Evolutionary conservation across 2,329 filamentous ascomycete species (phyloP).

Genomic region (Xylariaceae sp.): DNA sequence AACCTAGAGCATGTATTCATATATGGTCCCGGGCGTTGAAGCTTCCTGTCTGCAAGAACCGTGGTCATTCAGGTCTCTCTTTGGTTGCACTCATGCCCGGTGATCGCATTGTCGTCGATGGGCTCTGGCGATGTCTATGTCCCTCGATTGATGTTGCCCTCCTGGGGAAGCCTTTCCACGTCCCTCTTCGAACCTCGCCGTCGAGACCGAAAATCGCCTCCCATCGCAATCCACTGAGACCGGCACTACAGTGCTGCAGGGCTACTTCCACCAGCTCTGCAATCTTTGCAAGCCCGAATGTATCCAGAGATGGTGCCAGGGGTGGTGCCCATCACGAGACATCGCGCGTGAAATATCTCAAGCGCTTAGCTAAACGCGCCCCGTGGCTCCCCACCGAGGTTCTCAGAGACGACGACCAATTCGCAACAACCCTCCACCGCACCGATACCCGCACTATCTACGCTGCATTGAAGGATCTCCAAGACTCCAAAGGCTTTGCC

Average conservation of each 20-base stretch:
- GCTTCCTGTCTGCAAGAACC: constrained; percentile 1
- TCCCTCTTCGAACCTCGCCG: constrained; percentile 5
- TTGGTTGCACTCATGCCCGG: constrained; percentile 30
- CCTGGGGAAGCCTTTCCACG: constrained; percentile 32
- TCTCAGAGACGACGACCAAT: constrained; percentile 18
- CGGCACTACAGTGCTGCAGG: constrained; percentile 4
- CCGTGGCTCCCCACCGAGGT: constrained; percentile 24
- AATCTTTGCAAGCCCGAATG: not conserved
- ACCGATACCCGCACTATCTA: constrained; percentile 40
- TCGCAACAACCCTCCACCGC: constrained; percentile 20
- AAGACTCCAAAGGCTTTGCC: constrained; percentile 32
- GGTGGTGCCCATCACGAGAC: constrained; percentile 5
- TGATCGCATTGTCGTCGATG: constrained; percentile 45
- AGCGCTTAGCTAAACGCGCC: constrained; percentile 22
- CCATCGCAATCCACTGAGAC: constrained; percentile 8
- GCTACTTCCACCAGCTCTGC: not conserved
- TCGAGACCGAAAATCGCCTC: constrained; percentile 9
- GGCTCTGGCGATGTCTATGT: constrained; percentile 62
- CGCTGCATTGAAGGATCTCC: constrained; percentile 41
- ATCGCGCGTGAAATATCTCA: constrained; percentile 21
- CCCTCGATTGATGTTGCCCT: constrained; percentile 46
- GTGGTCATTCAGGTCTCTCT: not conserved
- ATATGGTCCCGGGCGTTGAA: no score
- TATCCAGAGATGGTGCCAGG: not conserved
- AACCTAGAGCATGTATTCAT: no score